Base-by-base conservation (phyloP, 2,329 filamentous ascomycete genomes). In the Trichoderma polysporum region DNA sequence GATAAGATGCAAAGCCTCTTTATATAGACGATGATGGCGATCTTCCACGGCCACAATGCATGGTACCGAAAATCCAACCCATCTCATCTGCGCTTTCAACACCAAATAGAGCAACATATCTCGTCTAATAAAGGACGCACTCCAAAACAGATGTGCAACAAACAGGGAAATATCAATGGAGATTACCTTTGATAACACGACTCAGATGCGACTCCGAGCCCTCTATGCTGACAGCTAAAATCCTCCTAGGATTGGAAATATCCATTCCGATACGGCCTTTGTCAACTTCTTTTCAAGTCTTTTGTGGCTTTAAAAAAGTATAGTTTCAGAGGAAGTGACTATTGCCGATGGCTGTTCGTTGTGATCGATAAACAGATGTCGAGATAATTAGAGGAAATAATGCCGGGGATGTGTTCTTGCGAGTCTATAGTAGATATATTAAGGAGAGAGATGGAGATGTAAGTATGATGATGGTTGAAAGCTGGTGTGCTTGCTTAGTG, bases 161-260 rank as follows among this genome's bases (percentile, higher is more conserved):
- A 3, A 13, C 19, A 61, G 8, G 0, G n/a, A 35, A 33, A n/a
- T 22, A 22, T 12, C 19, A 3, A 5, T 0, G 19, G 25, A 35
- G 69, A 69, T 39, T 63, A 88, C 87, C 86, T 80, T 84, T 84
- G 39, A 90, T 77, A 12, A 89, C 76, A 27, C 77, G 77, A 67
- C 79, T 78, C 15, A 88, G 76, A 35, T 83, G 80, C 6, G 82
- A 77, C 7, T 76, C 80, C 66, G 81, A 81, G 39, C 77, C 80
- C 66, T 79, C 80, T 49, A 82, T 77, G n/a, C 81, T 84, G 5
- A 90, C 83, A 17, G 86, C 86, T 39, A 90, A 77, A 63, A 89
- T 84, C 31, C 88, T 80, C 59, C 86, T 81, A 12, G 86, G 83
- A 71, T 86, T 84, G 39, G 78, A 71, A 27, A 87, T 78, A 4